Conservation (phyloP, 106 monocot genomes). For the Dendrobium catenatum region DNA sequence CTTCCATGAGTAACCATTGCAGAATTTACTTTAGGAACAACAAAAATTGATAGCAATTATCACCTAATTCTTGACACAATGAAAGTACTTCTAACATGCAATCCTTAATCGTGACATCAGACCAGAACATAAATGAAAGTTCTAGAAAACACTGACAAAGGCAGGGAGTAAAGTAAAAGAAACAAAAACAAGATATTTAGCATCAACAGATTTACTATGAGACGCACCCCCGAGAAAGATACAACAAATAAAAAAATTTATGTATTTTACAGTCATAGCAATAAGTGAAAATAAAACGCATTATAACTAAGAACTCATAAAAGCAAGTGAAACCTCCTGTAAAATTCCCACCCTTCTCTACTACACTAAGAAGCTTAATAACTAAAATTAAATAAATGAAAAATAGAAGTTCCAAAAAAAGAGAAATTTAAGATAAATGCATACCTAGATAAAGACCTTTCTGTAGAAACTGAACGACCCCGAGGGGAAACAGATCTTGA, state of each 20-base stretch:
- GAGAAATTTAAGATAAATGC: not conserved
- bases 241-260: not conserved
- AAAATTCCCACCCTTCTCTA: not conserved
- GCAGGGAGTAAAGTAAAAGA: not conserved
- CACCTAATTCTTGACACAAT: not conserved
- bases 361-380: not conserved
- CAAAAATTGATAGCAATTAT: not conserved
- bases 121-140: not conserved
- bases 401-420: not conserved
- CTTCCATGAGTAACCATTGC: not conserved
- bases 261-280: not conserved
- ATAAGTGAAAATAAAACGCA: not conserved
- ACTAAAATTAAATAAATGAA: not conserved
- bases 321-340: not conserved
- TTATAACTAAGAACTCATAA: no score
- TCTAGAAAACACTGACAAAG: not conserved
- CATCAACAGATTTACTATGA: not conserved
- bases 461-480: conserved; percentile 39
- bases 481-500: conserved; percentile 45
- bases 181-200: not conserved
- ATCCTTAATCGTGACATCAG: not conserved
- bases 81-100: not conserved
- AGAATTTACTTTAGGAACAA: not conserved
- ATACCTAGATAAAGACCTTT: conserved; percentile 48
- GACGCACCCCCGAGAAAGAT: not conserved